Evolutionary conservation across 192 early-diverging fungal genomes (phyloP).

Genomic region (Obelidium mucronatum): DNA sequence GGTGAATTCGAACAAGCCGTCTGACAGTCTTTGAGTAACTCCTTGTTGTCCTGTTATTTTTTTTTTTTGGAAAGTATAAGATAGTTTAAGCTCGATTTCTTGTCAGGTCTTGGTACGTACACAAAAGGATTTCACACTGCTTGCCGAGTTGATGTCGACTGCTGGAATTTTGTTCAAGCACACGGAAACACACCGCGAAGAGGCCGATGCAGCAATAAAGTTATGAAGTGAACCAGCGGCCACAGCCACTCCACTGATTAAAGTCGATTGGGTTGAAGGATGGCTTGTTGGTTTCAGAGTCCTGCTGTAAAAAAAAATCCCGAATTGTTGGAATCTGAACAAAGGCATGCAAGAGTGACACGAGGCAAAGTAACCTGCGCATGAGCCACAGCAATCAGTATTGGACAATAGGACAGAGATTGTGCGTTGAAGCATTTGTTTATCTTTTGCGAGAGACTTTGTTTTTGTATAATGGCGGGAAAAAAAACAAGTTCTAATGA

Average conservation of each 20-base stretch:
- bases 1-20: background rate
- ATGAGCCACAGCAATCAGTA: no score
- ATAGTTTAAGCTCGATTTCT: background rate
- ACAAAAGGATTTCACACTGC: constrained; percentile 13
- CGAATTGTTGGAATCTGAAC: no score
- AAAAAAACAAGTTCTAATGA: no score
- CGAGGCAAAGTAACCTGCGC: no score
- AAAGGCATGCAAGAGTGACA: no score
- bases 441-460: no score
- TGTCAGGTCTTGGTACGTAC: background rate
- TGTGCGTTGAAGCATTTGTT: no score
- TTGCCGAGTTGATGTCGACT: background rate
- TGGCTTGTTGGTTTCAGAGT: no score
- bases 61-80: background rate
- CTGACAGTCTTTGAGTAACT: background rate
- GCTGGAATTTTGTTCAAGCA: constrained; percentile 1
- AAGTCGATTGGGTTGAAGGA: background rate
- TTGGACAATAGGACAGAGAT: no score
- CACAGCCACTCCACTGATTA: background rate
- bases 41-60: background rate
- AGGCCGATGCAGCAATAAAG: background rate
- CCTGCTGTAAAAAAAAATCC: no score
- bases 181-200: background rate
- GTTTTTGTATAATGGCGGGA: no score
- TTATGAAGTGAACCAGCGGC: background rate